Evolutionary conservation across 228 moss, liverwort and hornwort species (phyloP).

Genomic region (Sphagnum fallax): DNA sequence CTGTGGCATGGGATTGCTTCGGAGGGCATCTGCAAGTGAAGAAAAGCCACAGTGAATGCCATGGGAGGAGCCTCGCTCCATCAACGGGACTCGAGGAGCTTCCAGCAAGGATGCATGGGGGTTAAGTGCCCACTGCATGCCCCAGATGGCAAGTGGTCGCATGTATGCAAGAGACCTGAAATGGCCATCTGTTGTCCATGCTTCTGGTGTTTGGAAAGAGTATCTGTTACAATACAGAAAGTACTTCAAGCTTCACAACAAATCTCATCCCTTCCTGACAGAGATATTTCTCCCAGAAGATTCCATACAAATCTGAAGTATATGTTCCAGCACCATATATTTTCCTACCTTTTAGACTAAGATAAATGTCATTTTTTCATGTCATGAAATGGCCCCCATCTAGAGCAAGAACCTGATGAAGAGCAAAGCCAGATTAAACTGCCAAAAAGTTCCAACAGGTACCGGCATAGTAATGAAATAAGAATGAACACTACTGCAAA

Average conservation of each 20-base stretch:
- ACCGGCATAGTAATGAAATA: too few relatives aligned
- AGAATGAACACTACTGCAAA: neutral
- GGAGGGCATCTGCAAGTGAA: constrained; percentile 60
- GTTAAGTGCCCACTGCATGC: constrained; percentile 97
- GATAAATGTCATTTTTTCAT: too few relatives aligned
- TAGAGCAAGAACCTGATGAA: too few relatives aligned
- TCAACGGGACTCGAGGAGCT: constrained; percentile 86
- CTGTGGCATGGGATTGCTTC: constrained; percentile 43
- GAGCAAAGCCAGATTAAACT: too few relatives aligned
- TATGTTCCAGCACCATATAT: too few relatives aligned
- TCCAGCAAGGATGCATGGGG: constrained; percentile 77
- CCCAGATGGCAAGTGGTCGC: constrained; percentile 97
- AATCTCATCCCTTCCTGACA: too few relatives aligned
- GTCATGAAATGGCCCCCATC: too few relatives aligned
- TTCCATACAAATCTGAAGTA: too few relatives aligned
- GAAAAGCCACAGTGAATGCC: constrained; percentile 75
- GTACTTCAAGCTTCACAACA: too few relatives aligned
- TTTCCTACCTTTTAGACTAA: too few relatives aligned
- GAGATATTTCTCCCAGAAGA: too few relatives aligned
- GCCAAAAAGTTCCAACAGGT: too few relatives aligned
- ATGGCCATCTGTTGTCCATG: constrained; percentile 75
- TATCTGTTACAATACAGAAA: constrained; percentile 35
- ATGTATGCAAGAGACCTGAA: constrained; percentile 93
- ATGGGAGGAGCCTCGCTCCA: constrained; percentile 59
- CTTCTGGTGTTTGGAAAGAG: constrained; percentile 99